Evolutionary conservation across 805 yeast species (phyloP).

Genomic region (Yueomyces sinensis): DNA sequence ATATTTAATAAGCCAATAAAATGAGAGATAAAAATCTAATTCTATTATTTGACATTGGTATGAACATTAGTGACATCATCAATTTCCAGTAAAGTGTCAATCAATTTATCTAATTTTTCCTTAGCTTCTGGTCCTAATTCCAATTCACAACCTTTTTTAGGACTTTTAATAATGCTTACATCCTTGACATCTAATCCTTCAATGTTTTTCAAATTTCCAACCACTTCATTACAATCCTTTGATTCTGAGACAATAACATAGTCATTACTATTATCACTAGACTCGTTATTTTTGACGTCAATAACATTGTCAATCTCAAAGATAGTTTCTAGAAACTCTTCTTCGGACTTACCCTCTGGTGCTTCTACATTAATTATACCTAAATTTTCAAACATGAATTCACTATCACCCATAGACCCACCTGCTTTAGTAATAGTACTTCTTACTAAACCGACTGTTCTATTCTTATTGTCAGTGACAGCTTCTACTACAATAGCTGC

Average conservation of each 20-base stretch:
- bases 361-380: slow-evolving; percentile 54
- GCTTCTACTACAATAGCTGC: slow-evolving; percentile 79
- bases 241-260: slow-evolving; percentile 1
- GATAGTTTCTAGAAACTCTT: slow-evolving; percentile 59
- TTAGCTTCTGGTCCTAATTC: slow-evolving; percentile 35
- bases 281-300: slow-evolving; percentile 47
- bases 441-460: slow-evolving; percentile 67
- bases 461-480: slow-evolving; percentile 73
- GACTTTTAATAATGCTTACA: slow-evolving; percentile 44
- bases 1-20: too few relatives aligned
- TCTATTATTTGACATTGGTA: too few relatives aligned
- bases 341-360: slow-evolving; percentile 28
- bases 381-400: slow-evolving; percentile 61
- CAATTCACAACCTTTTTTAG: slow-evolving; percentile 40
- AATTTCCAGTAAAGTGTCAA: slow-evolving; percentile 53
- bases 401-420: slow-evolving; percentile 63
- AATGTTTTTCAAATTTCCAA: slow-evolving; percentile 33
- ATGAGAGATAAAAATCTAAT: too few relatives aligned
- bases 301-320: slow-evolving; percentile 64
- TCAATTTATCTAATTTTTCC: slow-evolving; percentile 42
- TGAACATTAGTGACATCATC: slow-evolving; percentile 76
- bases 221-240: slow-evolving; percentile 54
- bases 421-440: slow-evolving; percentile 60
- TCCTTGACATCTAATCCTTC: slow-evolving; percentile 45
- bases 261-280: slow-evolving; percentile 24